Percentiles rank a stretch among this genome's conserved stretches.
phyloP scores from a whole-genome alignment of 371 early-diverging fungal species.

The Mucor plumbeus region DNA sequence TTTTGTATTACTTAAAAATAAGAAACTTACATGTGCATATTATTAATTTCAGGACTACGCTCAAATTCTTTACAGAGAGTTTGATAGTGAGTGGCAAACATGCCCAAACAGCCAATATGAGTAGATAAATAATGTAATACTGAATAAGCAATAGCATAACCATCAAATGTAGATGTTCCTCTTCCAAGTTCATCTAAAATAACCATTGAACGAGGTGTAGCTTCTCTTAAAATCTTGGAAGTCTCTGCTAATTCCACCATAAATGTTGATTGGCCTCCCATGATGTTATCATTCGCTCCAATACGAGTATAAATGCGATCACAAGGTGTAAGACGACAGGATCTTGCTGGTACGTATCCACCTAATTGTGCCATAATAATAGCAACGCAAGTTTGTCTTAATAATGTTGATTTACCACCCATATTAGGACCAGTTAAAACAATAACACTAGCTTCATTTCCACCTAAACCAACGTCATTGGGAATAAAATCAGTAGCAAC shows the following conservation, averaged over 20 bases:
- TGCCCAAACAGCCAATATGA: constrained; percentile 85
- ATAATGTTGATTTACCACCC: constrained; percentile 96
- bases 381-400: constrained; percentile 96
- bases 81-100: constrained; percentile 99
- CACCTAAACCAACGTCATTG: constrained; percentile 89
- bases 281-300: constrained; percentile 98
- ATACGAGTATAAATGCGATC: constrained; percentile 98
- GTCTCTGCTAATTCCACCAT: constrained; percentile 99
- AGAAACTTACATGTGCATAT: constrained; percentile 72
- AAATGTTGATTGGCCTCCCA: constrained; percentile 99
- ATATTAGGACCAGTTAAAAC: constrained; percentile 98
- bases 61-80: constrained; percentile 87
- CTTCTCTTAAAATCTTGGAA: constrained; percentile 90
- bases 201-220: constrained; percentile 94
- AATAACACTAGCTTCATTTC: constrained; percentile 75
- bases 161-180: constrained; percentile 99
- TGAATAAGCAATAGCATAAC: constrained; percentile 96
- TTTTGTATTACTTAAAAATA: not conserved
- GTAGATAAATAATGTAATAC: constrained; percentile 90
- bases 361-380: constrained; percentile 99
- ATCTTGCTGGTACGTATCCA: constrained; percentile 91
- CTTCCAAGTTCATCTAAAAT: constrained; percentile 99
- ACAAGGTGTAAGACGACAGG: constrained; percentile 84
- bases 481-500: constrained; percentile 87
- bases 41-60: constrained; percentile 61